Conservation (phyloP, 306 rosid genomes). For the Delonix regia region DNA sequence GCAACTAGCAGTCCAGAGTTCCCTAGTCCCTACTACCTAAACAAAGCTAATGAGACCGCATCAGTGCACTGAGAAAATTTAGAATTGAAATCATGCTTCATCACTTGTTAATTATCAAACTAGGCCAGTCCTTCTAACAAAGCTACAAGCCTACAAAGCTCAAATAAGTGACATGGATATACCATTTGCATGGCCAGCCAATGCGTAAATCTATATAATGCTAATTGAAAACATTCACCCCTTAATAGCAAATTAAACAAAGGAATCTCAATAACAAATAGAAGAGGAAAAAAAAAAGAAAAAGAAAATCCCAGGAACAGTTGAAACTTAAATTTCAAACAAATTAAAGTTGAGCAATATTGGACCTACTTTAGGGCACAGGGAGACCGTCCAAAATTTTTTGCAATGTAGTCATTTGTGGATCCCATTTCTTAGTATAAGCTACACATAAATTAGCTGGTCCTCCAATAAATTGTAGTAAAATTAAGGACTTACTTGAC, state of each 20-base stretch:
- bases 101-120: not conserved
- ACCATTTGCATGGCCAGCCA: no score
- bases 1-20: not conserved
- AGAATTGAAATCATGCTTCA: not conserved
- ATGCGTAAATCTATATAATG: not conserved
- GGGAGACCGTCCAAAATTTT: conserved; percentile 1
- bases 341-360: not conserved
- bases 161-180: not conserved
- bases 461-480: not conserved
- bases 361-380: not conserved
- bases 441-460: not conserved
- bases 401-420: not conserved
- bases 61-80: not conserved
- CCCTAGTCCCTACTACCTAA: not conserved
- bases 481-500: conserved; percentile 68
- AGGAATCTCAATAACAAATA: not conserved
- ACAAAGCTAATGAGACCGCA: not conserved
- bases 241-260: not conserved
- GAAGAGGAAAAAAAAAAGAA: no score
- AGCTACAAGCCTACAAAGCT: conserved; percentile 8
- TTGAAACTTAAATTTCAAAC: not conserved
- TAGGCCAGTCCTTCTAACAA: not conserved
- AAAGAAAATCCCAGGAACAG: not conserved
- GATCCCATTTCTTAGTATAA: not conserved
- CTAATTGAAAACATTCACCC: not conserved